Evolutionary conservation across 1,284 basidiomycete species (phyloP).

Genomic region (Papiliotrema terrestris): DNA sequence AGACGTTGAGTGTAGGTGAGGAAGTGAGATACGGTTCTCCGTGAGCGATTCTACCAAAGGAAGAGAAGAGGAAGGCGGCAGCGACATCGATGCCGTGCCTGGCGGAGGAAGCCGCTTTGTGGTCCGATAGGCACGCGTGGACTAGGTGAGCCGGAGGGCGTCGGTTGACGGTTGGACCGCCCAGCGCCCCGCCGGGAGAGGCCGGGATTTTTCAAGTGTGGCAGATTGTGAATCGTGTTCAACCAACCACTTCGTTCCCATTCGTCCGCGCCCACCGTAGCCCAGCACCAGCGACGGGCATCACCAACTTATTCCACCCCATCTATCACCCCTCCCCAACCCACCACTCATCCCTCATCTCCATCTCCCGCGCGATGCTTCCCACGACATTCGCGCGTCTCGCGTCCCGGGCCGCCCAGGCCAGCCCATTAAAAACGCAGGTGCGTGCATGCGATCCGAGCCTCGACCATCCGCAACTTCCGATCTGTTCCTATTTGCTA

Average conservation of each 20-base stretch:
- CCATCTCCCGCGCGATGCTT: conserved; percentile 30
- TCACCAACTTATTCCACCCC: background rate
- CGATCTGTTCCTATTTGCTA: background rate
- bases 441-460: conserved; percentile 1
- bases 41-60: no score
- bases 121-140: no score
- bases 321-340: background rate
- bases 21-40: background rate
- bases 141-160: background rate
- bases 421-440: conserved; percentile 20
- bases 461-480: background rate
- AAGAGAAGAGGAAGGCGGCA: no score
- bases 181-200: no score
- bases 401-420: conserved; percentile 34
- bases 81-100: no score
- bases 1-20: background rate
- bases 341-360: conserved; percentile 1
- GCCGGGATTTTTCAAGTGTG: background rate
- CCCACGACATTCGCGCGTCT: conserved; percentile 42
- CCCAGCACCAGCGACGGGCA: background rate
- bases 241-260: conserved; percentile 1
- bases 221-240: background rate
- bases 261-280: background rate
- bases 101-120: no score
- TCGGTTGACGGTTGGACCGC: background rate